Evolutionary conservation across 1,284 basidiomycete genomes (phyloP).

Genomic region (Puccinia coronata): DNA sequence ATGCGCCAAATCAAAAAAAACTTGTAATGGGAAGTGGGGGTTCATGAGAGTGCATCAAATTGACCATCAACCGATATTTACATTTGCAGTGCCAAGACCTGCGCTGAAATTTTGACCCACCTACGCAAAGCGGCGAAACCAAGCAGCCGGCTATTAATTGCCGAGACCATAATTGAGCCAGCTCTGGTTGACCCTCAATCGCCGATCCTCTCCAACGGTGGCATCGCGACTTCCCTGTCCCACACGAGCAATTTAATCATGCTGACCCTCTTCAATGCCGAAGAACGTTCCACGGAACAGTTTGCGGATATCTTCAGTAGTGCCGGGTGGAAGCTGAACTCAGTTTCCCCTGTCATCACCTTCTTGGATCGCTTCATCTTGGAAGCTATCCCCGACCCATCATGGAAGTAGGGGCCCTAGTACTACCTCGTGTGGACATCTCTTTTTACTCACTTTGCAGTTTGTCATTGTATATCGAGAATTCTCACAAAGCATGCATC

Average conservation of each 20-base stretch:
- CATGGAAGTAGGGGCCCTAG: too few relatives aligned
- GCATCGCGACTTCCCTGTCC: neutral
- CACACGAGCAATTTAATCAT: neutral
- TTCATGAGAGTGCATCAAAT: too few relatives aligned
- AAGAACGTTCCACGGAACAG: neutral
- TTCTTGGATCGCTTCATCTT: neutral
- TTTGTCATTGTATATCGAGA: too few relatives aligned
- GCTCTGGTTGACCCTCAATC: neutral
- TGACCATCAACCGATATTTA: neutral
- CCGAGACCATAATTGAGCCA: neutral
- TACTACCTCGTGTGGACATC: too few relatives aligned
- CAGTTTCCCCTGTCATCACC: neutral
- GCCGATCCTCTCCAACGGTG: neutral
- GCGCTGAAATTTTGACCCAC: neutral
- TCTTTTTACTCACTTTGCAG: too few relatives aligned
- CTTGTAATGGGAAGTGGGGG: too few relatives aligned
- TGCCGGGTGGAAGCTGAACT: neutral
- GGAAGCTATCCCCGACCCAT: neutral
- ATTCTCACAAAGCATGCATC: too few relatives aligned
- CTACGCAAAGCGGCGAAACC: constrained; percentile 8
- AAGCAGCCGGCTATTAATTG: neutral
- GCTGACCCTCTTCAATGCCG: constrained; percentile 9
- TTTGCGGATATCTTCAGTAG: neutral
- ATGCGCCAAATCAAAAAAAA: too few relatives aligned
- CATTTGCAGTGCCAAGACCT: neutral